Evolutionary conservation across 805 yeast species (phyloP).

Genomic region (Teunomyces lycoperdinae): DNA sequence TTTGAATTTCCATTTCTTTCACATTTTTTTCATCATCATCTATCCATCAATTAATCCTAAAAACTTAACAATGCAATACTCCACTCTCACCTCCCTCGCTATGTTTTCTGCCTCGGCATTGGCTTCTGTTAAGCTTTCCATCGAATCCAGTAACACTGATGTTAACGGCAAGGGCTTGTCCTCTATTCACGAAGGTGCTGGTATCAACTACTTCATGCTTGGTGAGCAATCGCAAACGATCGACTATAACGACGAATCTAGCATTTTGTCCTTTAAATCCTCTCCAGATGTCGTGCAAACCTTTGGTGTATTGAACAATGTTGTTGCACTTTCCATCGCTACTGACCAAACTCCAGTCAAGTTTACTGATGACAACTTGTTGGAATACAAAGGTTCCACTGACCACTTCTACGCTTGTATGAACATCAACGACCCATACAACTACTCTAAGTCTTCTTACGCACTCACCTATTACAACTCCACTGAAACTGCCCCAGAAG

Average conservation of each 20-base stretch:
- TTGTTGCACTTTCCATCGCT: constrained; percentile 12
- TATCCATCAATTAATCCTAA: not conserved
- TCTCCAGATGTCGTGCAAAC: not conserved
- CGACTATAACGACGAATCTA: constrained; percentile 15
- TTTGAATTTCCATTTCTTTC: not conserved
- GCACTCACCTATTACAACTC: constrained; percentile 17
- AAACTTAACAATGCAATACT: constrained; percentile 6
- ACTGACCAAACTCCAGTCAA: constrained; percentile 7
- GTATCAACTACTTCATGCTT: constrained; percentile 37
- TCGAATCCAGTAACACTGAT: constrained; percentile 1
- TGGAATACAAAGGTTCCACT: constrained; percentile 28
- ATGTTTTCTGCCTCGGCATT: constrained; percentile 6
- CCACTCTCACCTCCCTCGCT: constrained; percentile 6
- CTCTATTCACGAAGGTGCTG: constrained; percentile 44
- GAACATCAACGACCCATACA: constrained; percentile 45
- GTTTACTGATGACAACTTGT: constrained; percentile 16
- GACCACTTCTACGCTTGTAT: constrained; percentile 38
- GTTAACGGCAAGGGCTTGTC: constrained; percentile 7
- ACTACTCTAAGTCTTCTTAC: constrained; percentile 23
- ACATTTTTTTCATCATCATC: not conserved
- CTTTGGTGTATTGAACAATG: constrained; percentile 3
- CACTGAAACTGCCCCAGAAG: constrained; percentile 26
- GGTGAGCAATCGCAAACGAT: constrained; percentile 18
- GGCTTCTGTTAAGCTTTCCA: constrained; percentile 5
- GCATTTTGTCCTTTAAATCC: not conserved